Conservation (phyloP, 1,284 basidiomycete genomes). For the Trametes hirsuta region DNA sequence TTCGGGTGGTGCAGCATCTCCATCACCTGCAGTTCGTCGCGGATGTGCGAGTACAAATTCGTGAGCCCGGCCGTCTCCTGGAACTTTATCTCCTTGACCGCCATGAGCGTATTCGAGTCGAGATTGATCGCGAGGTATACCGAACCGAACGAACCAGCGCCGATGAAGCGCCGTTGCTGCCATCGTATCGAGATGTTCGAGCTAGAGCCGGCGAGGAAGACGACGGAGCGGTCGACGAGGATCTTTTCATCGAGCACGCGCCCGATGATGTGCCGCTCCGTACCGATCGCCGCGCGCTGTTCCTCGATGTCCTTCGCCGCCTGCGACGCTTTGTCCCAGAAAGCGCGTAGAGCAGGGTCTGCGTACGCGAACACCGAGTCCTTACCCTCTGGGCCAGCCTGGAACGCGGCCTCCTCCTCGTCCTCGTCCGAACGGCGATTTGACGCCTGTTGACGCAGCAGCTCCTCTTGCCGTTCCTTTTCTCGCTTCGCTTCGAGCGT, state of each 20-base stretch:
- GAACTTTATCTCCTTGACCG: slow-evolving; percentile 99
- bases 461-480: slow-evolving; percentile 81
- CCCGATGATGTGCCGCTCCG: slow-evolving; percentile 78
- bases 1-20: slow-evolving; percentile 98
- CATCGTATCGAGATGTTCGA: slow-evolving; percentile 97
- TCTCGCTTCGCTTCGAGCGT: slow-evolving; percentile 88
- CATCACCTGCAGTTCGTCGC: slow-evolving; percentile 98
- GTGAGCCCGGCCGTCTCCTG: slow-evolving; percentile 88
- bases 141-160: slow-evolving; percentile 95
- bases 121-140: slow-evolving; percentile 99
- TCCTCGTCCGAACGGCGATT: slow-evolving; percentile 43
- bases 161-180: slow-evolving; percentile 99
- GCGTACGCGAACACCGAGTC: slow-evolving; percentile 46
- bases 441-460: slow-evolving; percentile 63
- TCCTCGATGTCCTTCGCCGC: slow-evolving; percentile 51
- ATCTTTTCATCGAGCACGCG: slow-evolving; percentile 92
- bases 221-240: slow-evolving; percentile 87
- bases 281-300: slow-evolving; percentile 60
- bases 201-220: slow-evolving; percentile 90
- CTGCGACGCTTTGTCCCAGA: slow-evolving; percentile 70
- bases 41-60: slow-evolving; percentile 90
- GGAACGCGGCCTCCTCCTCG: slow-evolving; percentile 51
- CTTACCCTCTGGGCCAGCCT: slow-evolving; percentile 36
- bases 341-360: slow-evolving; percentile 69
- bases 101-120: slow-evolving; percentile 97